A percentile compares a stretch with the other conserved stretches of the same genome.
Evolutionary conservation across 495 filamentous ascomycete species (phyloP).

Genomic region (Immersiella caudata): DNA sequence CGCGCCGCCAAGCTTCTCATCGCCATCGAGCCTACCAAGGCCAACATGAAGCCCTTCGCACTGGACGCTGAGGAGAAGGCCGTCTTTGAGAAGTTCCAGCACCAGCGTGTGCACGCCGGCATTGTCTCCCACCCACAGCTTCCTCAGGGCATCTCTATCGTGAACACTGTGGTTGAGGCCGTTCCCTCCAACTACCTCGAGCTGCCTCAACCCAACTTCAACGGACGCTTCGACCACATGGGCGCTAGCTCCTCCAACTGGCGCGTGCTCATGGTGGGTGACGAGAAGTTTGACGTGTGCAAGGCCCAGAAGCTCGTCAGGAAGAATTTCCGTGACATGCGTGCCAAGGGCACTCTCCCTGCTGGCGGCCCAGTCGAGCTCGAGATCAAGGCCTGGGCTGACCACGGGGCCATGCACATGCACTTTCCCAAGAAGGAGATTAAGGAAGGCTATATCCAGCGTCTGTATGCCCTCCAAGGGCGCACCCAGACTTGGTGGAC

Average conservation of each 20-base stretch:
- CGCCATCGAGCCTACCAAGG: constrained; percentile 42
- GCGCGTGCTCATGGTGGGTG: constrained; percentile 45
- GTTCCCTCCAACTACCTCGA: constrained; percentile 33
- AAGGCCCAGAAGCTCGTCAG: constrained; percentile 38
- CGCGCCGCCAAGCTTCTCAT: constrained; percentile 42
- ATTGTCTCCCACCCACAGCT: constrained; percentile 39
- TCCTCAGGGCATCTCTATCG: constrained; percentile 30
- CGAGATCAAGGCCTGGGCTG: constrained; percentile 40
- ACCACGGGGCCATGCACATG: constrained; percentile 45
- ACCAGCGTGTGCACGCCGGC: constrained; percentile 40
- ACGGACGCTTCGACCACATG: constrained; percentile 30
- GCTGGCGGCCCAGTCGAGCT: constrained; percentile 24
- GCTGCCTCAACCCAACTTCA: constrained; percentile 31
- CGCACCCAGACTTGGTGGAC: constrained; percentile 56
- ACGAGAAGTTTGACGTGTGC: constrained; percentile 28
- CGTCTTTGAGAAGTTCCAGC: constrained; percentile 39
- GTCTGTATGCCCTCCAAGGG: constrained; percentile 56
- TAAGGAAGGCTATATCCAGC: constrained; percentile 50
- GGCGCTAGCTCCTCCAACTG: constrained; percentile 37
- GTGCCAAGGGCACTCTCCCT: constrained; percentile 32
- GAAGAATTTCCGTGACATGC: constrained; percentile 36
- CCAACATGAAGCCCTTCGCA: constrained; percentile 41
- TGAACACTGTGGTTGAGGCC: constrained; percentile 29
- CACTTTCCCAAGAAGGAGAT: constrained; percentile 31
- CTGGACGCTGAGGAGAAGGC: constrained; percentile 38